Evolutionary conservation across 2,329 filamentous ascomycete genomes (phyloP).

Genomic region (Zasmidium angulare): DNA sequence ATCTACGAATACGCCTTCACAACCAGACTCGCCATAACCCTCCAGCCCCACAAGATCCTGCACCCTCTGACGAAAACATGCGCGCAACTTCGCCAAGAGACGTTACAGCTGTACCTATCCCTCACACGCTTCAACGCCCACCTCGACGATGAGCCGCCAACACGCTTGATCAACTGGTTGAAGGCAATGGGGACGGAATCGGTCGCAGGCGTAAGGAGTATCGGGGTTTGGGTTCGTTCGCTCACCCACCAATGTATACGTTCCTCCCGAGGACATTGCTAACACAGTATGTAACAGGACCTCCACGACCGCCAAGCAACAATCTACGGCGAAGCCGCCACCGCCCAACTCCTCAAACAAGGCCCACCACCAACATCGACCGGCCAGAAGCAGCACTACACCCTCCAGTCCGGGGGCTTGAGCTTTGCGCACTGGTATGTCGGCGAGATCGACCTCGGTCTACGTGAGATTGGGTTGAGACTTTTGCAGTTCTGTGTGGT

Average conservation of each 20-base stretch:
- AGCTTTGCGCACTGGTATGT: conserved; percentile 20
- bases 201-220: conserved; percentile 16
- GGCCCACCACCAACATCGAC: too few species aligned
- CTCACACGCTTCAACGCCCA: conserved; percentile 28
- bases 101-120: conserved; percentile 23
- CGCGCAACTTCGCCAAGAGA: conserved; percentile 23
- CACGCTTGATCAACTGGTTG: conserved; percentile 24
- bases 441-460: conserved; percentile 19
- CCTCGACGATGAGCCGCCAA: conserved; percentile 27
- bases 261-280: too few species aligned
- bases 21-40: conserved; percentile 22
- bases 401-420: too few species aligned
- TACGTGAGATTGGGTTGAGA: conserved; percentile 19
- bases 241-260: too few species aligned
- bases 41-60: conserved; percentile 16
- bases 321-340: conserved; percentile 19
- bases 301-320: conserved; percentile 28
- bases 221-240: conserved; percentile 30
- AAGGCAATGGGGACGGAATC: conserved; percentile 15
- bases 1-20: conserved; percentile 25
- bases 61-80: conserved; percentile 24
- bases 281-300: conserved; percentile 11
- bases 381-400: too few species aligned
- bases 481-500: conserved; percentile 15
- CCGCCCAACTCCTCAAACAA: conserved; percentile 3